phyloP scores from a whole-genome alignment of 2,329 filamentous ascomycete species.

The Aspergillus niger region DNA sequence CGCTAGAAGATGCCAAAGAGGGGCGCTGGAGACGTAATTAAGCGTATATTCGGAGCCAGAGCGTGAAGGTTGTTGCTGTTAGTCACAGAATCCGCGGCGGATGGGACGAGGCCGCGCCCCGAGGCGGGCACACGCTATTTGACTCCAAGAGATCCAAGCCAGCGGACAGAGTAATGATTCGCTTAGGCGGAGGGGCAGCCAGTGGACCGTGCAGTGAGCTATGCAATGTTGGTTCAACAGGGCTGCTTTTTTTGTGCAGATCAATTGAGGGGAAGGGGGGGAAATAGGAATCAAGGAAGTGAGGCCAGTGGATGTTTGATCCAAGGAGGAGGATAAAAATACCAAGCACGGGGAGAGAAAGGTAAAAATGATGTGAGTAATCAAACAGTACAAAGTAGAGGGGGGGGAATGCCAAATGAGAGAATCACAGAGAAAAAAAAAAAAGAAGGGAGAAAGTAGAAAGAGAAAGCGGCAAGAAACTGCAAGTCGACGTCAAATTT shows the following conservation, averaged over 20 bases:
- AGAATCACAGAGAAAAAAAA: background rate
- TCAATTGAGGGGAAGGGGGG: background rate
- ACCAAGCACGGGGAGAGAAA: background rate
- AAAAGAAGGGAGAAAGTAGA: background rate
- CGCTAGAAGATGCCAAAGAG: conserved; percentile 18
- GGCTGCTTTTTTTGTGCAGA: background rate
- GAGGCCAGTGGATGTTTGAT: background rate
- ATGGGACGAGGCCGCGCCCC: conserved; percentile 17
- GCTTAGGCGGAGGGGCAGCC: background rate
- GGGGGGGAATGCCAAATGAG: background rate
- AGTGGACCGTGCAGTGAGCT: background rate
- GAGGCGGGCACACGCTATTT: conserved; percentile 18
- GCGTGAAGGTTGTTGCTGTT: conserved; percentile 34
- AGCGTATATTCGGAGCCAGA: conserved; percentile 10
- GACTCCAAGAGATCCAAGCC: conserved; percentile 12
- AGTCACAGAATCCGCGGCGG: conserved; percentile 35
- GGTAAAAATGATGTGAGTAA: background rate
- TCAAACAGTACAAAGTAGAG: no score
- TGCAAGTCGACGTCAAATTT: conserved; percentile 9
- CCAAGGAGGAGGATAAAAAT: no score
- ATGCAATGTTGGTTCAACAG: background rate
- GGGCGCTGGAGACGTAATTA: conserved; percentile 24
- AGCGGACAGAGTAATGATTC: conserved; percentile 4
- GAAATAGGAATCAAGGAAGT: background rate
- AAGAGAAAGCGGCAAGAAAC: background rate